A percentile compares a stretch with the other conserved stretches of the same genome.
Evolutionary conservation across 2,329 filamentous ascomycete genomes (phyloP).

Genomic region (Gaeumannomyces sp.): DNA sequence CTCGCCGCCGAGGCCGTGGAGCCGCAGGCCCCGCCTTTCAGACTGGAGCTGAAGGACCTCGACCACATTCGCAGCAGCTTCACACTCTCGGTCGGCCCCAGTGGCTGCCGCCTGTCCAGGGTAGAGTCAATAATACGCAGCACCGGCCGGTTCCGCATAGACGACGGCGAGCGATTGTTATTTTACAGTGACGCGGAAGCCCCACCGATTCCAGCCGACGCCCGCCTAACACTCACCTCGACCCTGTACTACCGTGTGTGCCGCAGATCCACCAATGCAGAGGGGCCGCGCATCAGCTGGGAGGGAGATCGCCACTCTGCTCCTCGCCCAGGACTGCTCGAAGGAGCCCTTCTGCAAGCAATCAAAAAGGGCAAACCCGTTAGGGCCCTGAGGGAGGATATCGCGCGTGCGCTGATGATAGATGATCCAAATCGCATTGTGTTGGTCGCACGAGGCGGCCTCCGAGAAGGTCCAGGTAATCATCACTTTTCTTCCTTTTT

Average conservation of each 20-base stretch:
- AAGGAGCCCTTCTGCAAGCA: conserved; percentile 7
- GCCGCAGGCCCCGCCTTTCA: conserved; percentile 7
- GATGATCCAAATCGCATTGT: conserved; percentile 23
- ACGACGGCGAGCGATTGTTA: neutral
- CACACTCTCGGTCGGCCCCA: conserved; percentile 4
- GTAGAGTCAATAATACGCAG: conserved; percentile 13
- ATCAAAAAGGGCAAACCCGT: conserved; percentile 24
- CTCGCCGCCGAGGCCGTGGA: neutral
- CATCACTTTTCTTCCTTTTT: no score
- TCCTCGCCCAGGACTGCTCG: conserved; percentile 9
- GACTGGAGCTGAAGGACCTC: conserved; percentile 14
- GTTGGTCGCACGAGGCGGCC: conserved; percentile 24
- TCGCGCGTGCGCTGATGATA: conserved; percentile 20
- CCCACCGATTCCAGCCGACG: neutral
- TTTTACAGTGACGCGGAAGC: conserved; percentile 14
- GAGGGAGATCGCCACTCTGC: neutral
- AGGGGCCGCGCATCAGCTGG: conserved; percentile 11
- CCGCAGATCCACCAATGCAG: conserved; percentile 7
- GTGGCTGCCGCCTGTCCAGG: conserved; percentile 9
- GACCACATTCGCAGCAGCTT: conserved; percentile 12
- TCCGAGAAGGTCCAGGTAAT: conserved; percentile 19
- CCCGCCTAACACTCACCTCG: no score
- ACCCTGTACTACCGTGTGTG: conserved; percentile 18
- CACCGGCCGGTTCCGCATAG: neutral
- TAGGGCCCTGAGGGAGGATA: conserved; percentile 19